Percentiles rank a stretch among this genome's conserved stretches.
These are phyloP conservation scores for Cucurbitaria berberidis DNA, from an alignment of 2,329 filamentous ascomycete genomes.

Conservation along the genomic window DNA sequence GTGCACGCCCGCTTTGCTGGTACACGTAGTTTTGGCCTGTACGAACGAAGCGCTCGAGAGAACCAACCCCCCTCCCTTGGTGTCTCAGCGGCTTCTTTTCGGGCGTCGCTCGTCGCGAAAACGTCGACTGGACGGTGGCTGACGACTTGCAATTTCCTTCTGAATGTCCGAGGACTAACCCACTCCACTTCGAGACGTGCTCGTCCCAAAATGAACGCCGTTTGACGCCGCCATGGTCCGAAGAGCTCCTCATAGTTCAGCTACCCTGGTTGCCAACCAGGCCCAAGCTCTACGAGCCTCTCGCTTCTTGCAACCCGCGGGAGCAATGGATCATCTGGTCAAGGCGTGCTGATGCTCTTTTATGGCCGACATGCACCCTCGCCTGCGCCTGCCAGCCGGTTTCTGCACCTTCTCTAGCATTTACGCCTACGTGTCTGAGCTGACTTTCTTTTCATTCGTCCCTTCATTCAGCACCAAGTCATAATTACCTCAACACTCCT, in stretches of 20 bases:
- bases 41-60: conserved; percentile 4
- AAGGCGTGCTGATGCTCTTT: conserved; percentile 25
- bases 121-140: conserved; percentile 28
- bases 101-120: conserved; percentile 9
- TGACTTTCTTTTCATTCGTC: conserved; percentile 33
- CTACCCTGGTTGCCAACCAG: conserved; percentile 19
- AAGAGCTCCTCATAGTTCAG: conserved; percentile 19
- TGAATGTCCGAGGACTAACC: conserved; percentile 17
- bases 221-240: conserved; percentile 35
- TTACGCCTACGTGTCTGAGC: conserved; percentile 28
- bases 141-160: conserved; percentile 39
- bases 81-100: conserved; percentile 23
- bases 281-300: conserved; percentile 27
- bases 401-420: conserved; percentile 35
- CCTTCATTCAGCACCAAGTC: conserved; percentile 11
- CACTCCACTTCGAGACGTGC: conserved; percentile 30
- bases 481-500: conserved; percentile 21
- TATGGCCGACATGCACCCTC: conserved; percentile 31
- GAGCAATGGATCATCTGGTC: conserved; percentile 33
- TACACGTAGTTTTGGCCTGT: conserved; percentile 4
- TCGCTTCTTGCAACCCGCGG: conserved; percentile 26
- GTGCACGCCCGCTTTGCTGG: conserved; percentile 11
- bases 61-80: conserved; percentile 16
- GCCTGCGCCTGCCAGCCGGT: conserved; percentile 20
- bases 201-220: conserved; percentile 25